Evolutionary conservation across 2,329 filamentous ascomycete genomes (phyloP).

Genomic region (Pseudogymnoascus sp.): DNA sequence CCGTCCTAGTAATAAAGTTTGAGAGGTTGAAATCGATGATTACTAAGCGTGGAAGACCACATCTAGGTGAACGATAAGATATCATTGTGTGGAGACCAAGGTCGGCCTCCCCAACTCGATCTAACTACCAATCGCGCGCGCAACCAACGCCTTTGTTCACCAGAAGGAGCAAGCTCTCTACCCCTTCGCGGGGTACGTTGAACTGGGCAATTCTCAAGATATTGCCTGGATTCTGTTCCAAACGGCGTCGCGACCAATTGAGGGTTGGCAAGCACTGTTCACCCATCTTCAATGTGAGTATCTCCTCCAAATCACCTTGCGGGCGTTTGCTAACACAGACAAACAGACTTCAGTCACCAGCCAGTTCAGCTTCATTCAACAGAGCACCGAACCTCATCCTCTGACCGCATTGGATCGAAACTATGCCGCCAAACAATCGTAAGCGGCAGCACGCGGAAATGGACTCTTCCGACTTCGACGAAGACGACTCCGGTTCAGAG

Average conservation of each 20-base stretch:
- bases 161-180: neutral
- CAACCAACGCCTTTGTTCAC: neutral
- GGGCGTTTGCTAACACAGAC: neutral
- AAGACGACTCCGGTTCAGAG: neutral
- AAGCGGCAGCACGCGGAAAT: neutral
- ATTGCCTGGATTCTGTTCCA: neutral
- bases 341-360: neutral
- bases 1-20: too few species aligned
- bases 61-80: neutral
- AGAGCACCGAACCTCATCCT: neutral
- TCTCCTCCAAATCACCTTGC: neutral
- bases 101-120: neutral
- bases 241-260: neutral
- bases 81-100: neutral
- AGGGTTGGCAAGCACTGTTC: neutral
- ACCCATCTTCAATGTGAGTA: neutral
- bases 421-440: neutral
- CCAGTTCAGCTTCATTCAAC: neutral
- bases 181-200: neutral
- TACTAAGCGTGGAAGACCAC: neutral
- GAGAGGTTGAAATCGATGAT: neutral
- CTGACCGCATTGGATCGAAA: neutral
- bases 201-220: neutral
- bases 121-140: neutral
- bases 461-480: neutral